Conservation (phyloP, 805 yeast species). For the Metschnikowia proteae region DNA sequence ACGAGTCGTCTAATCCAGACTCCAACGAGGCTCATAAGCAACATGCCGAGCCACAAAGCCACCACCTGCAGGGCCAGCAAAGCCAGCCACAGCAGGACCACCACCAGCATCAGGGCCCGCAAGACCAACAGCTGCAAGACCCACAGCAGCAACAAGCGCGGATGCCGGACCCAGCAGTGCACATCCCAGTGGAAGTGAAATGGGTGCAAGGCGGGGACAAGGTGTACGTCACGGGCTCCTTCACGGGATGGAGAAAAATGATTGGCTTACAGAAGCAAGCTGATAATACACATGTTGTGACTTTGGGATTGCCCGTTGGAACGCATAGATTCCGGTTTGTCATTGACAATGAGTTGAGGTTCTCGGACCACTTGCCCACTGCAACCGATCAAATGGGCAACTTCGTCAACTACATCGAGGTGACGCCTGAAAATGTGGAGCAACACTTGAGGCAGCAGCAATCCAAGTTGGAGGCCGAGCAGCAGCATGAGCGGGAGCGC, state of each 20-base stretch:
- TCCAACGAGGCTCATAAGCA: neutral
- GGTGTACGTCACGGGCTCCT: conserved; percentile 95
- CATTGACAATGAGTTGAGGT: conserved; percentile 87
- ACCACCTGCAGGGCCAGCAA: neutral
- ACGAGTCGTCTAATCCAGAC: conserved; percentile 15
- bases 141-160: conserved; percentile 8
- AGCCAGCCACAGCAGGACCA: neutral
- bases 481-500: conserved; percentile 13
- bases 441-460: conserved; percentile 28
- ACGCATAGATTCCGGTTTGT: conserved; percentile 92
- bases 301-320: conserved; percentile 79
- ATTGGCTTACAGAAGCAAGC: conserved; percentile 66
- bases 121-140: conserved; percentile 10
- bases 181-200: conserved; percentile 61
- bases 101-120: neutral
- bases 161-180: conserved; percentile 26
- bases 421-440: conserved; percentile 42
- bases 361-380: conserved; percentile 86
- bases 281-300: conserved; percentile 59
- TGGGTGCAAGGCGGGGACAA: conserved; percentile 97
- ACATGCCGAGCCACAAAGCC: neutral
- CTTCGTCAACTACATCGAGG: conserved; percentile 87
- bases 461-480: conserved; percentile 21
- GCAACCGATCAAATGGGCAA: conserved; percentile 98
- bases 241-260: conserved; percentile 98